Conservation (phyloP, 148 eudicot species). For the Arbutus unedo region DNA sequence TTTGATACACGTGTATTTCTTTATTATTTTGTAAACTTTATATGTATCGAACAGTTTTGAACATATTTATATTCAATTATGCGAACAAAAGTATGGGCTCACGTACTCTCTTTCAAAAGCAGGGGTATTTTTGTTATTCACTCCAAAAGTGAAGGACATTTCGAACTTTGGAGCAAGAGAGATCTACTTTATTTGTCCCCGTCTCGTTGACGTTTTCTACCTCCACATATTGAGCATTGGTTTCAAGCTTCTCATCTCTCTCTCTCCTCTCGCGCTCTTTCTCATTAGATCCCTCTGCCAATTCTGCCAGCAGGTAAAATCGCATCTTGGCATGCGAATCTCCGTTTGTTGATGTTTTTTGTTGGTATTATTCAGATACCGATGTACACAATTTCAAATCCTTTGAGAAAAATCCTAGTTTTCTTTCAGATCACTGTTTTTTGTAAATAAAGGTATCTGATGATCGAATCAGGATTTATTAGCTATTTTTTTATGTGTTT, state of each 20-base stretch:
- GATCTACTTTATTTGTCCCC: not conserved
- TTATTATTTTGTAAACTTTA: too few relatives aligned
- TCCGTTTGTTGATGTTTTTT: not conserved
- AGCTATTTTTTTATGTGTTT: not conserved
- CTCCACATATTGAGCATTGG: conserved; percentile 2
- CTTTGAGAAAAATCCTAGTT: not conserved
- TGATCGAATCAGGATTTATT: not conserved
- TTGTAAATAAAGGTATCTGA: not conserved
- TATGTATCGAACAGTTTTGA: too few relatives aligned
- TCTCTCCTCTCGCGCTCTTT: conserved; percentile 1
- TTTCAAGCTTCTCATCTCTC: not conserved
- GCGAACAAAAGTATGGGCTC: too few relatives aligned
- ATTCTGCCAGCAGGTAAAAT: conserved; percentile 15
- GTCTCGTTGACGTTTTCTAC: not conserved
- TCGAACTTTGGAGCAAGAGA: not conserved
- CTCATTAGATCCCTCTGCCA: conserved; percentile 22
- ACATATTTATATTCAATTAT: too few relatives aligned
- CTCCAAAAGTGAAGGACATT: not conserved
- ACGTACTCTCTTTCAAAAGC: too few relatives aligned
- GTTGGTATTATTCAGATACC: not conserved
- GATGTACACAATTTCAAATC: not conserved
- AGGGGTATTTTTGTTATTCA: conserved; percentile 10
- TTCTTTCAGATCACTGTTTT: not conserved
- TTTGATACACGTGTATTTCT: too few relatives aligned
- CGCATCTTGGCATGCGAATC: not conserved